Evolutionary conservation across 2,329 filamentous ascomycete species (phyloP).

Genomic region (Colletotrichum lindemuthianum): DNA sequence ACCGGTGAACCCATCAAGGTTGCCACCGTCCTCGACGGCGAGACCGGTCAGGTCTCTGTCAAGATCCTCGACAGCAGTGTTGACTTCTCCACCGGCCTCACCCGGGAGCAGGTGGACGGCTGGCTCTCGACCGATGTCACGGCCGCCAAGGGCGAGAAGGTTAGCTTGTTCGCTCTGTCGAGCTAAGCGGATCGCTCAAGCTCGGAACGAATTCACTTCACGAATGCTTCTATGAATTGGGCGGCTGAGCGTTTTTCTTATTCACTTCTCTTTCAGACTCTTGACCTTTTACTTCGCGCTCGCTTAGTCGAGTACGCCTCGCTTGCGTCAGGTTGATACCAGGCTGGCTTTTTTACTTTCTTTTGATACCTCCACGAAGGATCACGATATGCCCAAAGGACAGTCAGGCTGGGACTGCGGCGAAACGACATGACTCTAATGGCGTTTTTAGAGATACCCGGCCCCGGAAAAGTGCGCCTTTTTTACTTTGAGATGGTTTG

Average conservation of each 20-base stretch:
- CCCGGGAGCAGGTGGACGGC: constrained; percentile 48
- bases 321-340: constrained; percentile 23
- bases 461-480: constrained; percentile 25
- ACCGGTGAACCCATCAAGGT: constrained; percentile 67
- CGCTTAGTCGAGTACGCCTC: constrained; percentile 13
- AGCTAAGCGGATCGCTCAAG: constrained; percentile 7
- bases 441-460: constrained; percentile 32
- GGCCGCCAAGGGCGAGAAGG: constrained; percentile 17
- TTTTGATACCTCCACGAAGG: constrained; percentile 19
- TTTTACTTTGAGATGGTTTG: constrained; percentile 3
- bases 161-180: constrained; percentile 36
- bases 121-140: constrained; percentile 42
- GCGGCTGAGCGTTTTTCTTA: background rate
- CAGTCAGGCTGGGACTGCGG: constrained; percentile 11
- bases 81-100: constrained; percentile 53
- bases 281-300: background rate
- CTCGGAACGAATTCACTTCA: constrained; percentile 7
- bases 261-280: background rate
- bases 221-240: constrained; percentile 23
- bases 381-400: constrained; percentile 7
- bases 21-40: constrained; percentile 69
- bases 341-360: constrained; percentile 19
- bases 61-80: constrained; percentile 58
- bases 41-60: constrained; percentile 63
- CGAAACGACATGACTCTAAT: constrained; percentile 24